These are phyloP conservation scores for Hanseniaspora lachancei DNA, from an alignment of 805 yeast genomes.

Conservation along the genomic window DNA sequence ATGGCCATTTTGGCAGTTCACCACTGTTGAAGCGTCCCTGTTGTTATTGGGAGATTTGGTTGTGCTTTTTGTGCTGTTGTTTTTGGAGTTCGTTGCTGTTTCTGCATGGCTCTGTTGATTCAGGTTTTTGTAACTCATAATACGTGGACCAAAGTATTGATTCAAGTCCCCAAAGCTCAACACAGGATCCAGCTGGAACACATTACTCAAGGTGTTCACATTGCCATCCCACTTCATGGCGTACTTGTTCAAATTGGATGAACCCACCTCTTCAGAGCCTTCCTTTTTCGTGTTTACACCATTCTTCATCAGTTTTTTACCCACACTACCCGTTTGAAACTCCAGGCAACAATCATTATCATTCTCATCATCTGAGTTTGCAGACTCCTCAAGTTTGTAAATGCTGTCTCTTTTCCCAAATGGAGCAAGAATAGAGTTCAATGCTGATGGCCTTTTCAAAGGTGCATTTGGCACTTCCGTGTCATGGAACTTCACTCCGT, in stretches of 20 bases:
- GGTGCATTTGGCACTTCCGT: not conserved
- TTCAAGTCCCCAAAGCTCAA: conserved; percentile 22
- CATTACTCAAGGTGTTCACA: conserved; percentile 21
- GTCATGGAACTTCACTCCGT: not conserved
- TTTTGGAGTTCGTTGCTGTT: not conserved
- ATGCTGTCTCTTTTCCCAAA: conserved; percentile 13
- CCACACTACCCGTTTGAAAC: not conserved
- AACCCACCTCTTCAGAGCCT: conserved; percentile 12
- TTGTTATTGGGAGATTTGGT: not conserved
- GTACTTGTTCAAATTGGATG: conserved; percentile 1
- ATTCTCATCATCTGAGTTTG: not conserved
- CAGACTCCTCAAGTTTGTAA: conserved; percentile 6
- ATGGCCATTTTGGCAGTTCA: not conserved
- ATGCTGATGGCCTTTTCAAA: not conserved
- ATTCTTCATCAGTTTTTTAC: not conserved
- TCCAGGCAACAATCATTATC: conserved; percentile 6
- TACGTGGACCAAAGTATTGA: conserved; percentile 14
- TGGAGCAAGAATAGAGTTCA: not conserved
- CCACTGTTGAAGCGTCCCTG: not conserved
- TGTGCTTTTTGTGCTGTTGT: not conserved
- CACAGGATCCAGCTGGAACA: conserved; percentile 25
- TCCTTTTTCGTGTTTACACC: not conserved
- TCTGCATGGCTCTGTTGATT: not conserved
- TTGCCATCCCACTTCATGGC: conserved; percentile 10
- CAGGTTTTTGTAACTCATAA: not conserved